phyloP scores from a whole-genome alignment of 306 rosid genomes.

The Hylodesmum podocarpum region DNA sequence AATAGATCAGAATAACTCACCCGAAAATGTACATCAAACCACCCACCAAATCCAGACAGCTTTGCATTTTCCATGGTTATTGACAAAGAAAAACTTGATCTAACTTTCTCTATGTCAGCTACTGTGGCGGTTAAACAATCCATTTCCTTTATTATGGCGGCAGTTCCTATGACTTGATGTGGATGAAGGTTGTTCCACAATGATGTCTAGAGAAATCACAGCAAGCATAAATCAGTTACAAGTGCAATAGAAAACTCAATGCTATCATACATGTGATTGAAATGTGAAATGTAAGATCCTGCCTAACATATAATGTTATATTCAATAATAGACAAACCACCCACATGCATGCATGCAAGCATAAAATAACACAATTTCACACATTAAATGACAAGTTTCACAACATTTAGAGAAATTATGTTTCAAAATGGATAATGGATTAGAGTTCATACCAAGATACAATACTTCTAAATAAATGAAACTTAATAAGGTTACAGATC shows the following conservation, averaged over 20 bases:
- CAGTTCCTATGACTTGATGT: slow-evolving; percentile 79
- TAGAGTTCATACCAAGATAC: neutral
- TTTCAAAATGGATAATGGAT: neutral
- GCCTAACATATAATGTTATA: neutral
- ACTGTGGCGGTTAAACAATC: slow-evolving; percentile 91
- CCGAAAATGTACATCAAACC: slow-evolving; percentile 98
- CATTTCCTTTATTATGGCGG: slow-evolving; percentile 74
- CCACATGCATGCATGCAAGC: neutral
- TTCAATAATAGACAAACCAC: neutral
- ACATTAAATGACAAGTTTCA: neutral
- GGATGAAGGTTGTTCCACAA: slow-evolving; percentile 94
- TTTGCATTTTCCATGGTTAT: slow-evolving; percentile 57
- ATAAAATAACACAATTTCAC: neutral
- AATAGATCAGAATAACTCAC: slow-evolving; percentile 48
- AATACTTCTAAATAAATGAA: neutral
- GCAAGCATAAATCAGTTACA: slow-evolving; percentile 22
- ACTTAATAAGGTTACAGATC: neutral
- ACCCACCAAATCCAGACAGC: slow-evolving; percentile 86
- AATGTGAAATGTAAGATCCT: neutral
- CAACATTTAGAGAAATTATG: neutral
- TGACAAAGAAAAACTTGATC: slow-evolving; percentile 53
- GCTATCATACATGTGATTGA: neutral
- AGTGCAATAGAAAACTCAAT: neutral
- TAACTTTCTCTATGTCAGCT: slow-evolving; percentile 73
- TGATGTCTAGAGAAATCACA: slow-evolving; percentile 66